These are phyloP conservation scores for Ramichloridium luteum DNA, from an alignment of 2,329 filamentous ascomycete genomes.

Conservation along the genomic window DNA sequence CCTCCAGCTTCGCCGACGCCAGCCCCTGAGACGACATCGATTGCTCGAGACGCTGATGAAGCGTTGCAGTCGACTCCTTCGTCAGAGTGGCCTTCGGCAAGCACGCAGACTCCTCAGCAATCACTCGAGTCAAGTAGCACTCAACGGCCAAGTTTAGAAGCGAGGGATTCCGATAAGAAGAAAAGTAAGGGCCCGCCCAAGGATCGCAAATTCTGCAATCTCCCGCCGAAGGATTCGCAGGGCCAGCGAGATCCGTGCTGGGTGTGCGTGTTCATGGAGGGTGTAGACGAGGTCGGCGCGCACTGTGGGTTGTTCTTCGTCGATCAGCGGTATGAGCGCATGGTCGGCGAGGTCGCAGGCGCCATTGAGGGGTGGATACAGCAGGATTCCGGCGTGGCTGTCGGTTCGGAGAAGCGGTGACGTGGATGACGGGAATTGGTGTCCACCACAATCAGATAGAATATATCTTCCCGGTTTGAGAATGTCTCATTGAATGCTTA, in stretches of 20 bases:
- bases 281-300: slow-evolving; percentile 72
- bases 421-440: no score
- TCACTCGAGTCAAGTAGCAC: neutral
- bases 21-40: neutral
- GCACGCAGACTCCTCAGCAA: neutral
- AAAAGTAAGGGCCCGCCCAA: slow-evolving; percentile 31
- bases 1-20: neutral
- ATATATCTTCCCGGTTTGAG: no score
- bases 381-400: slow-evolving; percentile 8
- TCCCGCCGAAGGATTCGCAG: slow-evolving; percentile 47
- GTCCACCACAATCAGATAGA: no score
- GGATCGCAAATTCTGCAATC: slow-evolving; percentile 65
- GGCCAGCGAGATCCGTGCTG: slow-evolving; percentile 57
- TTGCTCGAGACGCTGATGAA: neutral
- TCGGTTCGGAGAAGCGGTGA: neutral
- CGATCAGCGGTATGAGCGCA: slow-evolving; percentile 37
- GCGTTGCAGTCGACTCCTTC: neutral
- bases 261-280: slow-evolving; percentile 69
- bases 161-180: neutral
- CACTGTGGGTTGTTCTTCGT: slow-evolving; percentile 72
- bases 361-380: slow-evolving; percentile 26
- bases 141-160: neutral
- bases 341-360: slow-evolving; percentile 27
- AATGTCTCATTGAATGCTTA: no score
- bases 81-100: no score